Percentiles rank a stretch among this genome's conserved stretches.
These are phyloP conservation scores for Oryza meridionalis DNA, from an alignment of 176 grass and related monocot species.

Conservation along the genomic window DNA sequence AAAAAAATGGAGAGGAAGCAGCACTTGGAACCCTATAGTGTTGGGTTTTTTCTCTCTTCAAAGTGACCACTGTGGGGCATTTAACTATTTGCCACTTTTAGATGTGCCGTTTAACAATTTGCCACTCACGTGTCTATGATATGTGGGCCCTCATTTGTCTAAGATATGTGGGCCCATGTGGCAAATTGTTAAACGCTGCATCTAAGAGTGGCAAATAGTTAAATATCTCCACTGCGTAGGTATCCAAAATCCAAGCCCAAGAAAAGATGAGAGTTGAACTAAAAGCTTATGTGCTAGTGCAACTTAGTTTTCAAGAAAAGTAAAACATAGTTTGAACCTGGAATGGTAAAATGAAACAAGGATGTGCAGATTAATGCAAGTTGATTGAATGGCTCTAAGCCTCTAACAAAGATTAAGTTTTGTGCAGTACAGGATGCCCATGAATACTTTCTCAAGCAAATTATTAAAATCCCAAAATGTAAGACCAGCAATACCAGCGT, in stretches of 20 bases:
- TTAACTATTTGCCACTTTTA: too few species aligned
- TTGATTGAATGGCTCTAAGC: conserved; percentile 26
- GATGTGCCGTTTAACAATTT: too few species aligned
- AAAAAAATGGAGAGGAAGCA: not conserved
- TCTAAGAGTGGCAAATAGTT: too few species aligned
- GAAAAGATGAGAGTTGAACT: not conserved
- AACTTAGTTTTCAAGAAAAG: not conserved
- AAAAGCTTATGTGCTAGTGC: not conserved
- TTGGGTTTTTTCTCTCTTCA: not conserved
- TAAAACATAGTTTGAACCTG: not conserved
- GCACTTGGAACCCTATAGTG: not conserved
- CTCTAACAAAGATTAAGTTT: not conserved
- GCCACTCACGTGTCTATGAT: too few species aligned
- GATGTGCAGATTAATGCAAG: conserved; percentile 16
- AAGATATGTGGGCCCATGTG: too few species aligned
- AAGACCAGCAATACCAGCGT: conserved; percentile 55
- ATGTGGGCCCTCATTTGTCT: too few species aligned
- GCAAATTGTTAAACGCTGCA: too few species aligned
- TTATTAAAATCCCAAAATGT: conserved; percentile 19
- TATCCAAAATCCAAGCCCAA: conserved; percentile 37
- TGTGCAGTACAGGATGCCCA: conserved; percentile 1
- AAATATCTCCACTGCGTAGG: not conserved
- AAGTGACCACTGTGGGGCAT: not conserved
- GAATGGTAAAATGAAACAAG: conserved; percentile 18
- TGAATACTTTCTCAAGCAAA: conserved; percentile 26